These are phyloP conservation scores for Neonectria faginata DNA, from an alignment of 2,329 filamentous ascomycete species.

Conservation along the genomic window DNA sequence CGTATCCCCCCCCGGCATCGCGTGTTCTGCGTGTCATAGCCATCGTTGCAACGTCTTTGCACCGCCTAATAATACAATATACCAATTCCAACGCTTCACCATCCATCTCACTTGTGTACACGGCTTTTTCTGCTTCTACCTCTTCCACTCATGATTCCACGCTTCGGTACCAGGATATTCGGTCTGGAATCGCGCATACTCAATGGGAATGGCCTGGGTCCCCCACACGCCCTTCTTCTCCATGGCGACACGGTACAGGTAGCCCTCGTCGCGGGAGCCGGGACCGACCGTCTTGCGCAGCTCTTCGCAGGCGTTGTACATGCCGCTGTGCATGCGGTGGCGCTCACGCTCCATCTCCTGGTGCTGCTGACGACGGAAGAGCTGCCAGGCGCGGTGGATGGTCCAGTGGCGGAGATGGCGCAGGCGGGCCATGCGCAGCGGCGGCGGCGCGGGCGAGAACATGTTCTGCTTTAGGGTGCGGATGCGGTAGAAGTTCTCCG, in stretches of 20 bases:
- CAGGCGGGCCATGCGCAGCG: constrained; percentile 88
- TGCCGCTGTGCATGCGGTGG: constrained; percentile 82
- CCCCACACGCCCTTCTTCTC: constrained; percentile 88
- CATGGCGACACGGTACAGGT: constrained; percentile 88
- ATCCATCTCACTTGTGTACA: constrained; percentile 18
- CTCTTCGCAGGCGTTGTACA: constrained; percentile 88
- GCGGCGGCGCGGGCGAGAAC: constrained; percentile 67
- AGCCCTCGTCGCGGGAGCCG: constrained; percentile 70
- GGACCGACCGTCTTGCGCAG: constrained; percentile 72
- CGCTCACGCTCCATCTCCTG: constrained; percentile 75
- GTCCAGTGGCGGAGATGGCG: constrained; percentile 96
- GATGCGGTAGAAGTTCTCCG: constrained; percentile 58
- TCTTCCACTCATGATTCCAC: constrained; percentile 97
- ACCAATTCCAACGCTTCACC: constrained; percentile 10
- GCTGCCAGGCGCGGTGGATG: constrained; percentile 94
- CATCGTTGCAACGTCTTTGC: constrained; percentile 19
- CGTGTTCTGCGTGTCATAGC: constrained; percentile 1
- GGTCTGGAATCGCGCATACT: constrained; percentile 87
- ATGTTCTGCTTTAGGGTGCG: constrained; percentile 60
- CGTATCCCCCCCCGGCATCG: constrained; percentile 3
- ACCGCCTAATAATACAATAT: constrained; percentile 43
- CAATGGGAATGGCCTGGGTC: constrained; percentile 82
- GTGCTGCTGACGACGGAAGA: constrained; percentile 78
- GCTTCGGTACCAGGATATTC: constrained; percentile 81
- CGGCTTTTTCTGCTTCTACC: constrained; percentile 49